Percentiles rank a stretch among this genome's conserved stretches.
Evolutionary conservation across 2,329 filamentous ascomycete species (phyloP).

Genomic region (Aureobasidium sp.): DNA sequence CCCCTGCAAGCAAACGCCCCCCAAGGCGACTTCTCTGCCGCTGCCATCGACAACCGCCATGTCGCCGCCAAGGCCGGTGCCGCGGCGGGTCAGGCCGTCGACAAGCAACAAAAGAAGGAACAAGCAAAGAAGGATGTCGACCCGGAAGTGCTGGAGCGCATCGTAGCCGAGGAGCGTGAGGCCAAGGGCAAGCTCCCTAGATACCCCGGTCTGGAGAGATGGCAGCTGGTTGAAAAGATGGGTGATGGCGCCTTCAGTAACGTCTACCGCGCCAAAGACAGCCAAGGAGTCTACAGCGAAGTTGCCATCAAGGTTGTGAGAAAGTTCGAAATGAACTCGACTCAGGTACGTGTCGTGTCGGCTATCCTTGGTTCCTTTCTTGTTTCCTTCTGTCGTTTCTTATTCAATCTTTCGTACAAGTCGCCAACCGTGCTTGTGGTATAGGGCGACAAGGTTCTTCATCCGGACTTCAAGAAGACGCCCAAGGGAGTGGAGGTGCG

Average conservation of each 20-base stretch:
- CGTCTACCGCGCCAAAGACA: constrained; percentile 84
- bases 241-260: constrained; percentile 98
- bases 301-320: constrained; percentile 98
- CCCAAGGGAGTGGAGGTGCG: constrained; percentile 97
- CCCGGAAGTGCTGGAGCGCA: constrained; percentile 65
- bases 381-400: constrained; percentile 30
- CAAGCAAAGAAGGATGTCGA: constrained; percentile 46
- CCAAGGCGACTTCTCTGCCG: constrained; percentile 55
- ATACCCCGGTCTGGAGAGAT: constrained; percentile 80
- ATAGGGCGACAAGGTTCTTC: constrained; percentile 86
- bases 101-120: constrained; percentile 53
- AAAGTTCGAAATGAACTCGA: constrained; percentile 98
- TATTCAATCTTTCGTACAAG: constrained; percentile 24
- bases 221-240: constrained; percentile 91
- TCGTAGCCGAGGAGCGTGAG: constrained; percentile 87
- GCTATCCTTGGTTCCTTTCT: constrained; percentile 29
- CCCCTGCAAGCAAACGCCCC: constrained; percentile 41
- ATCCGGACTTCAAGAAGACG: constrained; percentile 86
- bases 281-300: constrained; percentile 62
- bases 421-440: constrained; percentile 44
- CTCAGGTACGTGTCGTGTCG: constrained; percentile 61
- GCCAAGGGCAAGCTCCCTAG: constrained; percentile 76
- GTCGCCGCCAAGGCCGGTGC: constrained; percentile 62
- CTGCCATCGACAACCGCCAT: constrained; percentile 56
- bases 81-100: constrained; percentile 56